Conservation (phyloP, 164 flowering plant species). For the Dillenia turbinata region DNA sequence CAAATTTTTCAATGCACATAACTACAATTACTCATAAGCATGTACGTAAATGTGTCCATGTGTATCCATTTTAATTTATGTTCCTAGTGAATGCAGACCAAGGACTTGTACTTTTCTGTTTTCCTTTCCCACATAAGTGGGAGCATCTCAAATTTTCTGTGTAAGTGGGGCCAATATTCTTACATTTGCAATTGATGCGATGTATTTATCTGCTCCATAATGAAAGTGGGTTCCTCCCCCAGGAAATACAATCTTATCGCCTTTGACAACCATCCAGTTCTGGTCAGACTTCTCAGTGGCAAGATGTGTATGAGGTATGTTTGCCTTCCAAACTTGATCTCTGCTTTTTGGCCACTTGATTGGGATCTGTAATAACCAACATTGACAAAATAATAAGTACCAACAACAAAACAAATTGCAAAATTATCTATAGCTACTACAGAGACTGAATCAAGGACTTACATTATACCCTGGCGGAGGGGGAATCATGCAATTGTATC, state of each 20-base stretch:
- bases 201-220: conserved; percentile 88
- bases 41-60: too few species aligned
- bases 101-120: too few species aligned
- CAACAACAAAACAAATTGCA: not conserved
- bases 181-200: conserved; percentile 75
- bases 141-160: too few species aligned
- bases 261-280: conserved; percentile 97
- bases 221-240: conserved; percentile 97
- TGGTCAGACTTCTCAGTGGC: conserved; percentile 90
- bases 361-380: conserved; percentile 47
- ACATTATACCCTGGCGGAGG: conserved; percentile 47
- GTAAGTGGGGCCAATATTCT: conserved; percentile 15
- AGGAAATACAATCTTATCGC: conserved; percentile 78
- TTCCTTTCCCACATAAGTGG: too few species aligned
- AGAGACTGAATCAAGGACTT: conserved; percentile 5
- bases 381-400: too few species aligned
- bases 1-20: too few species aligned
- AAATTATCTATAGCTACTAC: too few species aligned
- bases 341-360: conserved; percentile 94
- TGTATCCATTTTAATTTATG: too few species aligned
- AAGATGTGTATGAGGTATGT: conserved; percentile 94
- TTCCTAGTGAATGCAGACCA: too few species aligned
- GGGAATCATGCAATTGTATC: conserved; percentile 53
- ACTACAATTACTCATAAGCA: too few species aligned
- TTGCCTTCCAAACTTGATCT: conserved; percentile 91